phyloP scores from a whole-genome alignment of 176 grass and related monocot genomes.

The Saccharum officinarum region DNA sequence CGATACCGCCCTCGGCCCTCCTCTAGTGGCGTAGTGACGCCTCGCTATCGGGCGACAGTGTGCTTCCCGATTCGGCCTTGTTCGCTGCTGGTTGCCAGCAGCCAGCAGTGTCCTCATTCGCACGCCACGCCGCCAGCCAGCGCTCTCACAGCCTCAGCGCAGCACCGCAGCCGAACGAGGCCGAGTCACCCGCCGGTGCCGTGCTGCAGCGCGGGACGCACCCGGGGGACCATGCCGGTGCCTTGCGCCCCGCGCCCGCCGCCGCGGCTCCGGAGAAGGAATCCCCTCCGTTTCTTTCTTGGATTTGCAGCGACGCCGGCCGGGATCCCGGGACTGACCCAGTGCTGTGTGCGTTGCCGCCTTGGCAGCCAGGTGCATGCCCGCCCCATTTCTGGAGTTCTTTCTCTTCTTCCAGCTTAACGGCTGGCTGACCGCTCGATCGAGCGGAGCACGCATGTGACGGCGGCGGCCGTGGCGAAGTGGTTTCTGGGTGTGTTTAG shows the following conservation, averaged over 20 bases:
- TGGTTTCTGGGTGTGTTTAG: too few species aligned
- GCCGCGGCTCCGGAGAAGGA: not conserved
- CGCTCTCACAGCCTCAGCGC: too few species aligned
- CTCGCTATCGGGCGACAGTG: constrained; percentile 39
- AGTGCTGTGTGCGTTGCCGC: not conserved
- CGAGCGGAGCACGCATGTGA: not conserved
- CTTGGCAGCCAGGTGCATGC: not conserved
- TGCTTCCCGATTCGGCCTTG: not conserved
- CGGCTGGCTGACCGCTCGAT: too few species aligned
- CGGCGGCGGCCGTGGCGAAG: not conserved
- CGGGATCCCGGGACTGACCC: not conserved
- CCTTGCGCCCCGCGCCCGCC: too few species aligned
- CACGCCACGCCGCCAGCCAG: too few species aligned
- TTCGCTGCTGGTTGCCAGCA: too few species aligned
- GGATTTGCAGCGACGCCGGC: not conserved
- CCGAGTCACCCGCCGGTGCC: too few species aligned
- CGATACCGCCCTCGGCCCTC: not conserved
- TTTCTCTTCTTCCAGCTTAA: not conserved
- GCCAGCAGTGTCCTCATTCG: too few species aligned
- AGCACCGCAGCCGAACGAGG: too few species aligned
- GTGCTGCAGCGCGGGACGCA: not conserved
- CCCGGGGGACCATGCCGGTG: not conserved
- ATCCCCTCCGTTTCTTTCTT: not conserved
- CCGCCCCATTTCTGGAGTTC: not conserved
- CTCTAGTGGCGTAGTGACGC: not conserved